Evolutionary conservation across 73 alveolate species (phyloP).

Genomic region (Symbiodinium pilosum): DNA sequence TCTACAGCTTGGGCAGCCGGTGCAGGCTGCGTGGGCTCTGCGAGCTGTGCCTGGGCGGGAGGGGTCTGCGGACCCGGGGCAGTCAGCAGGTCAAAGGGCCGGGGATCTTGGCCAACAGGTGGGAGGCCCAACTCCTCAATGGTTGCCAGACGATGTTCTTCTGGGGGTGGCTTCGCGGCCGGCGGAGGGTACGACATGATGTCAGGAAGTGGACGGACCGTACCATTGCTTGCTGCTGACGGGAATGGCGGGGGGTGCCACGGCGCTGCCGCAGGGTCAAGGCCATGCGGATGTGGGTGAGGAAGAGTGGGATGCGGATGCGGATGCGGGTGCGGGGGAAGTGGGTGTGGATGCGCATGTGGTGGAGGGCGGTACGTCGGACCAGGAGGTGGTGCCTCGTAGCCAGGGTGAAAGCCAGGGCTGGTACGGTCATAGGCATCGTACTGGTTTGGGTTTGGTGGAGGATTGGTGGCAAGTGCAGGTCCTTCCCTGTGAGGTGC

Average conservation of each 20-base stretch:
- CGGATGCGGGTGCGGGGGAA: constrained; percentile 1
- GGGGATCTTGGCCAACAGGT: neutral
- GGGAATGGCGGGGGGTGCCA: constrained; percentile 65
- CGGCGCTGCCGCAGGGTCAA: constrained; percentile 90
- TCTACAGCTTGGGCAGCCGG: neutral
- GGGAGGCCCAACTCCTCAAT: neutral
- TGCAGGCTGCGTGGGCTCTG: constrained; percentile 18
- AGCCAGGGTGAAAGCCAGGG: neutral
- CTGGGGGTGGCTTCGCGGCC: neutral
- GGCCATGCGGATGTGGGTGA: neutral
- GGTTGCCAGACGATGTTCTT: neutral
- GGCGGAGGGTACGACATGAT: constrained; percentile 21
- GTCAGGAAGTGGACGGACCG: neutral
- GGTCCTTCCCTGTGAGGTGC: constrained; percentile 61
- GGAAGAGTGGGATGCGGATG: no score
- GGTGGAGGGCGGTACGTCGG: constrained; percentile 53
- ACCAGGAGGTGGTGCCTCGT: neutral
- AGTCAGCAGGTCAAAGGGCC: neutral
- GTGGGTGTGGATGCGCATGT: constrained; percentile 1
- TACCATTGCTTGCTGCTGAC: neutral
- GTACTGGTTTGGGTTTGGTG: constrained; percentile 45
- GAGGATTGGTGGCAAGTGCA: constrained; percentile 88
- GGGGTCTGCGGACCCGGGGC: constrained; percentile 16
- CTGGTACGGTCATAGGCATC: constrained; percentile 11
- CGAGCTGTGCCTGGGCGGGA: no score